Evolutionary conservation across 306 rosid genomes (phyloP).

Genomic region (Arachis stenosperma): DNA sequence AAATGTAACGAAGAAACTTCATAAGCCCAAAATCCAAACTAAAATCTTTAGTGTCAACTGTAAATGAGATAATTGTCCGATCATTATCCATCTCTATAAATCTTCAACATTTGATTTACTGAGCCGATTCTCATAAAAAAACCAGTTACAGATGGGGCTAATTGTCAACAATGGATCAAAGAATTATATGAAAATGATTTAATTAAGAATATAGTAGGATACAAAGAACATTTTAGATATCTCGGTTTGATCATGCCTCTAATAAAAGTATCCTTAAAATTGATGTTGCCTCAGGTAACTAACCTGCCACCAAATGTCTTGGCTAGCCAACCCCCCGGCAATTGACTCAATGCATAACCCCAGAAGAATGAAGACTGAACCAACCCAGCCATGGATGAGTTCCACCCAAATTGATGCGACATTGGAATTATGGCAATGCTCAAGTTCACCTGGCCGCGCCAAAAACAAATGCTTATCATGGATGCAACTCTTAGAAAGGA

Average conservation of each 20-base stretch:
- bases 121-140: constrained; percentile 19
- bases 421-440: constrained; percentile 93
- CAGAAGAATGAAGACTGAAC: constrained; percentile 99
- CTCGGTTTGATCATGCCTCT: constrained; percentile 24
- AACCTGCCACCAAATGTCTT: constrained; percentile 97
- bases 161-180: constrained; percentile 16
- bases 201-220: constrained; percentile 15
- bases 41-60: constrained; percentile 9
- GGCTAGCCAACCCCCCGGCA: constrained; percentile 99
- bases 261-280: not conserved
- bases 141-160: constrained; percentile 21
- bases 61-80: constrained; percentile 16
- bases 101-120: constrained; percentile 23
- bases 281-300: constrained; percentile 37
- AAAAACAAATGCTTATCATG: constrained; percentile 2
- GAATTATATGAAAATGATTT: constrained; percentile 10
- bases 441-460: constrained; percentile 80
- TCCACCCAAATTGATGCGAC: constrained; percentile 98
- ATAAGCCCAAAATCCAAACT: constrained; percentile 18
- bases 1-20: constrained; percentile 34
- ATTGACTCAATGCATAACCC: constrained; percentile 97
- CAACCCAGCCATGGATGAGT: constrained; percentile 87
- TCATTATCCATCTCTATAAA: constrained; percentile 21
- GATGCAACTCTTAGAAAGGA: constrained; percentile 17
- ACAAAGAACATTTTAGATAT: constrained; percentile 9